Evolutionary conservation across 2,329 filamentous ascomycete species (phyloP).

Genomic region (Aureobasidium sp.): DNA sequence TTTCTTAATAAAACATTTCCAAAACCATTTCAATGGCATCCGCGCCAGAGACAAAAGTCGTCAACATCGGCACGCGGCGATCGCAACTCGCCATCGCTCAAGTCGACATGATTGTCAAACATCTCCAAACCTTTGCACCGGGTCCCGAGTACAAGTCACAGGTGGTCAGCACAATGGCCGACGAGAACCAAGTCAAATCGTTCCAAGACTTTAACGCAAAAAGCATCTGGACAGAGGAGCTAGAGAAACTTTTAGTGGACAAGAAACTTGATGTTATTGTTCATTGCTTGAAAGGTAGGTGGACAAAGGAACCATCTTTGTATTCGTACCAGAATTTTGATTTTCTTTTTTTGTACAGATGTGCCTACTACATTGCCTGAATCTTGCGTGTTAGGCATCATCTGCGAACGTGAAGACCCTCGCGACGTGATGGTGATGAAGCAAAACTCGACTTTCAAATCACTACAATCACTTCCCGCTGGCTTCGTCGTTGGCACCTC

Average conservation of each 20-base stretch:
- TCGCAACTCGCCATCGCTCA: constrained; percentile 78
- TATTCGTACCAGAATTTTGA: background rate
- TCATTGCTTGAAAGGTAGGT: constrained; percentile 70
- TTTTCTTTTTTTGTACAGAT: constrained; percentile 45
- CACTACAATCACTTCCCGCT: constrained; percentile 63
- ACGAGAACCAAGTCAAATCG: constrained; percentile 79
- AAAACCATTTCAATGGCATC: background rate
- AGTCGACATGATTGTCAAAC: constrained; percentile 61
- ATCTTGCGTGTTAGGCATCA: constrained; percentile 65
- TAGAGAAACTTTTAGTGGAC: constrained; percentile 66
- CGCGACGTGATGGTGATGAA: constrained; percentile 38
- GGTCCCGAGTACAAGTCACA: constrained; percentile 54
- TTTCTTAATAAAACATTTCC: too few relatives aligned
- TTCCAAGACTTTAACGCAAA: constrained; percentile 81
- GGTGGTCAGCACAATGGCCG: constrained; percentile 55
- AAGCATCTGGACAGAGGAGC: constrained; percentile 84
- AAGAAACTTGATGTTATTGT: constrained; percentile 71
- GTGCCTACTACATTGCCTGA: constrained; percentile 78
- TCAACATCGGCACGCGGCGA: constrained; percentile 33
- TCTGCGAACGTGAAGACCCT: constrained; percentile 61
- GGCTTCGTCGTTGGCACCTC: constrained; percentile 81
- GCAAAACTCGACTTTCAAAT: constrained; percentile 47
- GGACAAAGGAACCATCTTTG: background rate
- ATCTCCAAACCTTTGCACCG: constrained; percentile 59
- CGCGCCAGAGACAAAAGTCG: background rate